These are phyloP conservation scores for Aquilaria sinensis DNA, from an alignment of 345 rosid species.

Conservation along the genomic window DNA sequence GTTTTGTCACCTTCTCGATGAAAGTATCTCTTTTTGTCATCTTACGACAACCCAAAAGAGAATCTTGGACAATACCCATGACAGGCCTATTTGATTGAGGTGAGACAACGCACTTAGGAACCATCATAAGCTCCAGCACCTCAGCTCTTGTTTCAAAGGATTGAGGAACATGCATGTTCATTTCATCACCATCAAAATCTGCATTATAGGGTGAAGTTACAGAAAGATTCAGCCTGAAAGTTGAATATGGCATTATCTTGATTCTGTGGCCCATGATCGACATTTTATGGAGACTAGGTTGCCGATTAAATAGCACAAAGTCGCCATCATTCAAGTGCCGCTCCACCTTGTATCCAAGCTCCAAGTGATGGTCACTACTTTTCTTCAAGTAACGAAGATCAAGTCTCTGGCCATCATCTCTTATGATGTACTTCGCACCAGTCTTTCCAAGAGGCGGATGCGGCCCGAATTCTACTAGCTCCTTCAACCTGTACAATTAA, in stretches of 20 bases:
- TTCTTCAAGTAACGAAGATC: slow-evolving; percentile 97
- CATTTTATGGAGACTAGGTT: slow-evolving; percentile 99
- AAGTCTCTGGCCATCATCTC: slow-evolving; percentile 98
- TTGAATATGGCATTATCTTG: slow-evolving; percentile 96
- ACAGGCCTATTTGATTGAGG: slow-evolving; percentile 98
- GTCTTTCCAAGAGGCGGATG: slow-evolving; percentile 98
- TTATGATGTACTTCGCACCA: slow-evolving; percentile 93
- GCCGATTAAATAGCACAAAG: slow-evolving; percentile 89
- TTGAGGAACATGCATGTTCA: slow-evolving; percentile 99
- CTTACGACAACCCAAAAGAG: slow-evolving; percentile 94
- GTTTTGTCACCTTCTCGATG: slow-evolving; percentile 77
- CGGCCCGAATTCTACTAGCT: slow-evolving; percentile 94
- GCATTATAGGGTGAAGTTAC: slow-evolving; percentile 98
- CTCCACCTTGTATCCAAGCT: slow-evolving; percentile 99
- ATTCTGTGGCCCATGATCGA: slow-evolving; percentile 98
- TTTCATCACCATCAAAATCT: slow-evolving; percentile 99
- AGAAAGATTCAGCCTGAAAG: slow-evolving; percentile 86
- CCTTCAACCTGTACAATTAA: slow-evolving; percentile 55
- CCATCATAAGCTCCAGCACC: slow-evolving; percentile 98
- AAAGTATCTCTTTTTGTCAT: slow-evolving; percentile 97
- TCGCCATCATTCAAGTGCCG: slow-evolving; percentile 93
- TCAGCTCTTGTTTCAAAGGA: slow-evolving; percentile 97
- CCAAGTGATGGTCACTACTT: slow-evolving; percentile 98
- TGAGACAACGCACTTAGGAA: slow-evolving; percentile 97
- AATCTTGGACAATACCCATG: slow-evolving; percentile 98